Conservation (phyloP, 805 yeast genomes). For the Clavispora phyllophila region DNA sequence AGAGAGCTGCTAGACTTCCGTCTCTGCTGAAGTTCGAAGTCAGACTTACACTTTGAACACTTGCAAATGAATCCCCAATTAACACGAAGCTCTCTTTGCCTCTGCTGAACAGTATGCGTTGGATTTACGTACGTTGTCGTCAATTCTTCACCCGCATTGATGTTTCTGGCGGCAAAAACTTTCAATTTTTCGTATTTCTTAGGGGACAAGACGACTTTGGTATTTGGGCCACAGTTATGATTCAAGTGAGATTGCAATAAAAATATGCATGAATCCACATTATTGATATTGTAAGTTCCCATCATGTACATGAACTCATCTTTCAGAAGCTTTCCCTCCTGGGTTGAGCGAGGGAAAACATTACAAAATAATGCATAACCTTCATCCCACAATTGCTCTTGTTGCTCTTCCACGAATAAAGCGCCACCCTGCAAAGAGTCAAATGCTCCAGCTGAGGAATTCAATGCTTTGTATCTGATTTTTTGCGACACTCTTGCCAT, state of each 20-base stretch:
- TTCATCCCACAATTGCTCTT: constrained; percentile 53
- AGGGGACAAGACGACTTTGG: constrained; percentile 41
- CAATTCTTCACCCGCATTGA: constrained; percentile 63
- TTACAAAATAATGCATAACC: constrained; percentile 48
- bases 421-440: constrained; percentile 52
- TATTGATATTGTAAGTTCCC: constrained; percentile 74
- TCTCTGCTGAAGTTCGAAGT: constrained; percentile 39
- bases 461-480: constrained; percentile 53
- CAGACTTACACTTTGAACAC: constrained; percentile 62
- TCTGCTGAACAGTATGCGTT: constrained; percentile 50
- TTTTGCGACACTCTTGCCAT: constrained; percentile 71
- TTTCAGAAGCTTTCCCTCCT: constrained; percentile 28
- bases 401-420: constrained; percentile 50
- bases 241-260: constrained; percentile 65
- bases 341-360: constrained; percentile 41
- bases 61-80: constrained; percentile 78
- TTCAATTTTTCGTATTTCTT: constrained; percentile 51
- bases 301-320: constrained; percentile 56
- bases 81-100: constrained; percentile 61
- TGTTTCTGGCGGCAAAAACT: constrained; percentile 48
- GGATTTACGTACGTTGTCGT: constrained; percentile 69
- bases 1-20: constrained; percentile 37
- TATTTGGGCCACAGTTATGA: constrained; percentile 73
- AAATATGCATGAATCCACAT: constrained; percentile 59
- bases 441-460: constrained; percentile 50